Conservation (phyloP, 192 early-diverging fungal species). For the Kappamyces sp. region DNA sequence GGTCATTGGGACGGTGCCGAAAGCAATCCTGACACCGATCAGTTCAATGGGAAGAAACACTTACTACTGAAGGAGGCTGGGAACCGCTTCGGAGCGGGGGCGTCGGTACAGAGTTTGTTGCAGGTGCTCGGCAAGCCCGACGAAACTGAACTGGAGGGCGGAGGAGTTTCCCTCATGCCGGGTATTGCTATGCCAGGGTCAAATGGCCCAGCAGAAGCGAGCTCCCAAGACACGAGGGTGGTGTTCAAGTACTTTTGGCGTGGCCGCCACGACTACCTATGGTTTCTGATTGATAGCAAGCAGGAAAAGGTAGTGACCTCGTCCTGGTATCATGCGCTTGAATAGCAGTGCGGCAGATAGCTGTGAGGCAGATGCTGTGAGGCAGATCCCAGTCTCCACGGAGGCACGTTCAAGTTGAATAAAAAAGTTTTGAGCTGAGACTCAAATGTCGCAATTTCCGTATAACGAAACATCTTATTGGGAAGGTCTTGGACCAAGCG, state of each 20-base stretch:
- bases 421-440: too few species aligned
- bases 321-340: slow-evolving; percentile 12
- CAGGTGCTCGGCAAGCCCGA: slow-evolving; percentile 11
- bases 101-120: not conserved
- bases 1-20: slow-evolving; percentile 12
- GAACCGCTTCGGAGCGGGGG: not conserved
- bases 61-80: slow-evolving; percentile 2
- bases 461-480: too few species aligned
- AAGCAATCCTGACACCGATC: not conserved
- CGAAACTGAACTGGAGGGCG: slow-evolving; percentile 3
- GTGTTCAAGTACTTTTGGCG: slow-evolving; percentile 12
- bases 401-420: too few species aligned
- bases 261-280: slow-evolving; percentile 8
- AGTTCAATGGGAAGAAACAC: slow-evolving; percentile 10
- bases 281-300: not conserved
- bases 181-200: not conserved
- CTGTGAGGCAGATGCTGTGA: too few species aligned
- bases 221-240: slow-evolving; percentile 2
- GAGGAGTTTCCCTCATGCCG: not conserved
- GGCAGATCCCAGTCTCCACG: too few species aligned
- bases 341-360: not conserved
- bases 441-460: too few species aligned
- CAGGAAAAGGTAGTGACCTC: not conserved
- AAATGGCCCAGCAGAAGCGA: not conserved
- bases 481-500: too few species aligned